These are phyloP conservation scores for Wallacemonas sp. DNA, from an alignment of 208 protist species.

Conservation along the genomic window DNA sequence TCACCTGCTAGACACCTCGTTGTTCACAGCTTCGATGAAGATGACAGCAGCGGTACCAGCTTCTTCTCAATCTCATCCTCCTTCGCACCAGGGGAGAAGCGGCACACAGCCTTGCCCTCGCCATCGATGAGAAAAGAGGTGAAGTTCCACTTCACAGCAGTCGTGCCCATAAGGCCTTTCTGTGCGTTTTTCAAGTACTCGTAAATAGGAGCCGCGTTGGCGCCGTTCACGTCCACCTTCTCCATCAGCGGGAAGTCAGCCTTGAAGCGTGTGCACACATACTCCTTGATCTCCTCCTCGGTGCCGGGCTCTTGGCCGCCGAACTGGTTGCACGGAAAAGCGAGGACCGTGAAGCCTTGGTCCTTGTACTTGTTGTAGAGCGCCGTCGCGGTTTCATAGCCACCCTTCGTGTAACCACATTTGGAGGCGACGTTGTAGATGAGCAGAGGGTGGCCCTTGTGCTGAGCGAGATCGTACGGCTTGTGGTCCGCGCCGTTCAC, in stretches of 20 bases:
- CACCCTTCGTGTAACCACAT: conserved; percentile 87
- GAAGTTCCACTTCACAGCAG: conserved; percentile 92
- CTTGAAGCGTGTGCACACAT: conserved; percentile 60
- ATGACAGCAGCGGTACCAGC: conserved; percentile 28
- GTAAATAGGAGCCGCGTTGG: conserved; percentile 75
- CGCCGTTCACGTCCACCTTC: conserved; percentile 92
- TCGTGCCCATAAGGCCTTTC: conserved; percentile 50
- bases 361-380: conserved; percentile 90
- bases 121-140: conserved; percentile 85
- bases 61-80: conserved; percentile 54
- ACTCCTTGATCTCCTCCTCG: conserved; percentile 72
- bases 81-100: conserved; percentile 58
- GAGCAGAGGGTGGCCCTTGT: conserved; percentile 87
- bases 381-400: conserved; percentile 70
- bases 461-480: conserved; percentile 84
- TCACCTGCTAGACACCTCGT: too few species aligned
- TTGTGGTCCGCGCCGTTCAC: conserved; percentile 62
- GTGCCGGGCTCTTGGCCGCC: conserved; percentile 80
- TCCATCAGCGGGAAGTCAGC: conserved; percentile 86
- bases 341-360: conserved; percentile 86
- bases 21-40: background rate
- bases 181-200: conserved; percentile 68
- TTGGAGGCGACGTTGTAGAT: conserved; percentile 93
- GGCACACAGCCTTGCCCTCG: conserved; percentile 47
- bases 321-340: conserved; percentile 94